These are phyloP conservation scores for Fraxinus velutina DNA, from an alignment of 305 asterid species.

Conservation along the genomic window DNA sequence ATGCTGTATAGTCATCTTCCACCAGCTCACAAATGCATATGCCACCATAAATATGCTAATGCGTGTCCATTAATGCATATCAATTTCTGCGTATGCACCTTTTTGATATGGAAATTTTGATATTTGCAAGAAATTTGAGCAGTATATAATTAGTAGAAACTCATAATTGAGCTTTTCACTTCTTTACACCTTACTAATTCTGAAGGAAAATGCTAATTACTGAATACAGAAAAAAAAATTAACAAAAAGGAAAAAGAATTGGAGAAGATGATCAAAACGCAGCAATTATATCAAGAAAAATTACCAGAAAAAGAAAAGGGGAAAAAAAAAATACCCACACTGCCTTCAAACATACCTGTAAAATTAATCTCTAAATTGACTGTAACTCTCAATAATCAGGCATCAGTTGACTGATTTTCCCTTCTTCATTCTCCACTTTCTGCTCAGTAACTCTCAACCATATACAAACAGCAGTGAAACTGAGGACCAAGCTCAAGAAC, in stretches of 20 bases:
- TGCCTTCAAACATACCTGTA: slow-evolving; percentile 29
- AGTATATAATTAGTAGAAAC: background rate
- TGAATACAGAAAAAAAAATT: slow-evolving; percentile 10
- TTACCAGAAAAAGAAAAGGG: background rate
- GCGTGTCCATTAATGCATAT: background rate
- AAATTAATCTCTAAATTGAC: slow-evolving; percentile 18
- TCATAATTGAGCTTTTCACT: background rate
- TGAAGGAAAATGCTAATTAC: slow-evolving; percentile 2
- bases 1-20: slow-evolving; percentile 23
- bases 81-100: background rate
- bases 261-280: background rate
- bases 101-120: background rate
- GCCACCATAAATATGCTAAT: background rate
- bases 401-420: slow-evolving; percentile 66
- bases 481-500: too few species aligned
- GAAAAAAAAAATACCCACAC: background rate
- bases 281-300: background rate
- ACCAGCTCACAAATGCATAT: background rate
- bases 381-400: slow-evolving; percentile 61
- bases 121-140: background rate
- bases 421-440: slow-evolving; percentile 59
- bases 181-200: slow-evolving; percentile 30
- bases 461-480: too few species aligned
- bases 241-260: background rate
- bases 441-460: slow-evolving; percentile 45